A percentile compares a stretch with the other conserved stretches of the same genome.
phyloP scores from a whole-genome alignment of 1,139 yeast species.

The Candida albicans region DNA sequence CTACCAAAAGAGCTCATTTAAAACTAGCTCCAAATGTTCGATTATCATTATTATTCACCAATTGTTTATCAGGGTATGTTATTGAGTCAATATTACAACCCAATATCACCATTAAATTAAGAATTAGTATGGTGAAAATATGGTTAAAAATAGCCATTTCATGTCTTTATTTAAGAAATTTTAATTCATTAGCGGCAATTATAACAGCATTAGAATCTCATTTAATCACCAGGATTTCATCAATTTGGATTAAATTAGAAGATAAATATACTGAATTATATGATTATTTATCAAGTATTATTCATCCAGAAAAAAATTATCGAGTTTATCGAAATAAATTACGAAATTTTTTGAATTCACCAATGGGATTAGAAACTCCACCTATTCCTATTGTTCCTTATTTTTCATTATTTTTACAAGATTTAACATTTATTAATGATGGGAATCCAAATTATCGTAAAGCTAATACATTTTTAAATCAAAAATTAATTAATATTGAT shows the following conservation, averaged over 20 bases:
- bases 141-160: constrained; percentile 87
- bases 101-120: constrained; percentile 44
- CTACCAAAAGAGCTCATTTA: constrained; percentile 60
- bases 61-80: constrained; percentile 78
- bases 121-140: constrained; percentile 63
- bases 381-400: constrained; percentile 79
- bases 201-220: constrained; percentile 84
- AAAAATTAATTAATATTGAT: constrained; percentile 74
- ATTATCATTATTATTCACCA: constrained; percentile 69
- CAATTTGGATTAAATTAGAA: constrained; percentile 66
- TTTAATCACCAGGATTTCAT: constrained; percentile 65
- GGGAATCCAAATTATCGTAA: constrained; percentile 75
- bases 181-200: constrained; percentile 86
- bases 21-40: constrained; percentile 74
- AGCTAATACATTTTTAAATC: constrained; percentile 57
- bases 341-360: constrained; percentile 52
- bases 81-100: constrained; percentile 73
- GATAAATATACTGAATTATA: constrained; percentile 66
- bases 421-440: constrained; percentile 82
- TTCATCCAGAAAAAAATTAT: constrained; percentile 85
- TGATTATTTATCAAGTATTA: constrained; percentile 65
- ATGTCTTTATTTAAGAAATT: constrained; percentile 77
- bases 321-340: constrained; percentile 70
- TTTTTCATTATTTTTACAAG: constrained; percentile 80
- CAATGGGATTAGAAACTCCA: constrained; percentile 34